A percentile compares a stretch with the other conserved stretches of the same genome.
Conservation (phyloP, 345 rosid species). For the Euphorbia tirucalli region DNA sequence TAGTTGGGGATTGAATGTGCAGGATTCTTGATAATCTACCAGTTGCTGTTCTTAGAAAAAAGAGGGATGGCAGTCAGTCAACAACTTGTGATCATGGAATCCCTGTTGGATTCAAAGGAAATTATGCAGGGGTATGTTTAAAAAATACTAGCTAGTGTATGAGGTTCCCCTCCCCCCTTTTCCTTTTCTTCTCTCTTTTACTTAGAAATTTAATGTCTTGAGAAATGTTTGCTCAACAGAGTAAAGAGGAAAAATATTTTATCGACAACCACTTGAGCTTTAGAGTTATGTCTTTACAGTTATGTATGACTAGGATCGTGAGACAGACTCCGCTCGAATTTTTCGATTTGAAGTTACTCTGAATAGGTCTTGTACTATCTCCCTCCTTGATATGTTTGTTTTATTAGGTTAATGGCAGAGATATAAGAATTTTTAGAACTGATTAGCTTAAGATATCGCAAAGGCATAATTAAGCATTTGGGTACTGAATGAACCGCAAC, state of each 20-base stretch:
- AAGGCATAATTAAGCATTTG: not conserved
- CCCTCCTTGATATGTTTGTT: constrained; percentile 2
- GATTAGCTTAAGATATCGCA: not conserved
- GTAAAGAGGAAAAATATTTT: constrained; percentile 93
- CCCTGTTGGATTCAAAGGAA: constrained; percentile 95
- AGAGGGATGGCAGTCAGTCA: constrained; percentile 84
- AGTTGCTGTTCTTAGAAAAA: constrained; percentile 88
- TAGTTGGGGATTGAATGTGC: constrained; percentile 25
- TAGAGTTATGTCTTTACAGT: too few relatives aligned
- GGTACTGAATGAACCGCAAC: not conserved
- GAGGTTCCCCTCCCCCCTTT: not conserved
- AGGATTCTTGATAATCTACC: constrained; percentile 99
- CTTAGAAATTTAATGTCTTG: constrained; percentile 11
- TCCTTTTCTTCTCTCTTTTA: not conserved
- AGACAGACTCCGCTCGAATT: constrained; percentile 81
- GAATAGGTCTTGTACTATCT: constrained; percentile 53
- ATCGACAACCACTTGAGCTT: constrained; percentile 94
- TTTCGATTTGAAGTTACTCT: constrained; percentile 97
- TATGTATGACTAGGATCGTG: constrained; percentile 82
- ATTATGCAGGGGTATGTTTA: constrained; percentile 74
- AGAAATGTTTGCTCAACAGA: constrained; percentile 45
- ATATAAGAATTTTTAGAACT: not conserved
- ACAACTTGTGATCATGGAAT: constrained; percentile 91
- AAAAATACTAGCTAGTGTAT: constrained; percentile 14
- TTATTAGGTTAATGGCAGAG: not conserved